These are phyloP conservation scores for Castanospermum australe DNA, from an alignment of 306 rosid species.

Conservation along the genomic window DNA sequence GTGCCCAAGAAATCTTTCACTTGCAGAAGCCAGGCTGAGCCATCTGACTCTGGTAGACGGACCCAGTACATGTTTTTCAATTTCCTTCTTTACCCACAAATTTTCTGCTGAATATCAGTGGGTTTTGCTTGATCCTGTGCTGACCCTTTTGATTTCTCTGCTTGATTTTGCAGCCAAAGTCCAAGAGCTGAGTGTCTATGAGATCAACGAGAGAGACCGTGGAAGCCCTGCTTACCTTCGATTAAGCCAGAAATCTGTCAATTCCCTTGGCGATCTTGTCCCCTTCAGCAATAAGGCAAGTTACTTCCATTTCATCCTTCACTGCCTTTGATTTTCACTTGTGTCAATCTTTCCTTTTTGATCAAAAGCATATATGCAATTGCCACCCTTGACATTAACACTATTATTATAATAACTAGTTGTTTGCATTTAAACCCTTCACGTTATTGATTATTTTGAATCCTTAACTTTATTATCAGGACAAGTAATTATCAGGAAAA, in stretches of 20 bases:
- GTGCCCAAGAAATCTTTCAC: slow-evolving; percentile 33
- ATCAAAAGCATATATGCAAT: no score
- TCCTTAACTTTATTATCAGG: no score
- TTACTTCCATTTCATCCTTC: not conserved
- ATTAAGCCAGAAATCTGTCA: slow-evolving; percentile 52
- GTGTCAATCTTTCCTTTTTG: not conserved
- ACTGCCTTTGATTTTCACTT: no score
- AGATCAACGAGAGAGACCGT: slow-evolving; percentile 67
- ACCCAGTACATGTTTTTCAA: not conserved
- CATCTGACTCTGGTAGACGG: slow-evolving; percentile 20
- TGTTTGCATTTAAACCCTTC: no score
- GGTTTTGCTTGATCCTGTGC: not conserved
- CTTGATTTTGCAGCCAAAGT: slow-evolving; percentile 39
- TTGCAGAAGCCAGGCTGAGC: slow-evolving; percentile 34
- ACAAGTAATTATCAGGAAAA: no score
- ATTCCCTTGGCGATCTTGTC: slow-evolving; percentile 68
- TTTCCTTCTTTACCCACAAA: not conserved
- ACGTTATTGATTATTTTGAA: no score
- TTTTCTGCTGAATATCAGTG: not conserved
- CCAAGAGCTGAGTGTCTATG: slow-evolving; percentile 60
- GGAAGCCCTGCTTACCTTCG: slow-evolving; percentile 69
- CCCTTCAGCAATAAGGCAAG: slow-evolving; percentile 67
- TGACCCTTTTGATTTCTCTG: not conserved
- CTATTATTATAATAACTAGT: no score
- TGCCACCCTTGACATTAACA: no score